Conservation (phyloP, 805 yeast genomes). For the Candida coquimbonensis region DNA sequence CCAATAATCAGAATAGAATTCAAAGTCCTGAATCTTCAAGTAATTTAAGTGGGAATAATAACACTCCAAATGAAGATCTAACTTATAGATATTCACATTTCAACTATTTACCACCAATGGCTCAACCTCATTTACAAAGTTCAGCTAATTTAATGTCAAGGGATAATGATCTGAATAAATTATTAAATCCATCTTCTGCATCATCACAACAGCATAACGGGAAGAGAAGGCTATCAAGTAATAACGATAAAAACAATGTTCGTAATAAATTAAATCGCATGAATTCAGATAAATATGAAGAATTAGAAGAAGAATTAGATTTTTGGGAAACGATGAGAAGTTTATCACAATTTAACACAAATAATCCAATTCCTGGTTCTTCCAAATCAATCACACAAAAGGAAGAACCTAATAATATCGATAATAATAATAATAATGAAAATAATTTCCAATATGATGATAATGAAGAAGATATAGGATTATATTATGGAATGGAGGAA, state of each 20-base stretch:
- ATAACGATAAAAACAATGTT: background rate
- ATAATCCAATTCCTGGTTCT: constrained; percentile 12
- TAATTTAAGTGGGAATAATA: constrained; percentile 12
- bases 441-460: background rate
- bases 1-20: background rate
- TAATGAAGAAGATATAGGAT: background rate
- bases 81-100: constrained; percentile 61
- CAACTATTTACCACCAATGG: constrained; percentile 68
- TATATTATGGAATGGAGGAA: constrained; percentile 8
- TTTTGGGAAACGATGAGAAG: constrained; percentile 68
- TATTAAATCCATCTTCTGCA: constrained; percentile 31
- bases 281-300: constrained; percentile 27
- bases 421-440: too few relatives aligned
- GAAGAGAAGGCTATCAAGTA: constrained; percentile 15
- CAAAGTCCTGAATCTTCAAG: constrained; percentile 21
- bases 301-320: constrained; percentile 55
- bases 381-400: background rate
- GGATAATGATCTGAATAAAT: constrained; percentile 37
- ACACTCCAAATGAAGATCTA: constrained; percentile 22
- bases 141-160: constrained; percentile 34
- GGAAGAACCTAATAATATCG: constrained; percentile 2
- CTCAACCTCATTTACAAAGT: constrained; percentile 62
- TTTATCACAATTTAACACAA: constrained; percentile 36
- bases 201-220: constrained; percentile 1
- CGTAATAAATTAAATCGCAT: too few relatives aligned